These are phyloP conservation scores for Agastache rugosa DNA, from an alignment of 257 asterid species.

Conservation along the genomic window DNA sequence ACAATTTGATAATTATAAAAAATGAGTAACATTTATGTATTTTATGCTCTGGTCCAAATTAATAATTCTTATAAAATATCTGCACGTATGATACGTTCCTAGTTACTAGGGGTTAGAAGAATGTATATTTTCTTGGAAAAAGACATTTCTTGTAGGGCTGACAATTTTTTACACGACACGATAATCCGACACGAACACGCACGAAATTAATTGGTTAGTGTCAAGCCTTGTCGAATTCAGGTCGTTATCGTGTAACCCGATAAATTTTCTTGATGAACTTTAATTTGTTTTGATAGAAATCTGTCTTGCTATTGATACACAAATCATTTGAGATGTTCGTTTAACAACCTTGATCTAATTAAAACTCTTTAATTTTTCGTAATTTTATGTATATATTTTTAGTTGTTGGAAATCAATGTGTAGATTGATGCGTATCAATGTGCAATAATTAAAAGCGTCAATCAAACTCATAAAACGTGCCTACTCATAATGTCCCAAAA, in stretches of 20 bases:
- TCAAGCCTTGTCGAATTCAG: too few relatives aligned
- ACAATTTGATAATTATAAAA: neutral
- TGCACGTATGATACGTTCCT: neutral
- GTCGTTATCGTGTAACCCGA: too few relatives aligned
- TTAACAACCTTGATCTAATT: too few relatives aligned
- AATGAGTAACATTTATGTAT: neutral
- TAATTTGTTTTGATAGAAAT: neutral
- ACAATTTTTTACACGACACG: too few relatives aligned
- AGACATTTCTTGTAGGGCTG: conserved; percentile 3
- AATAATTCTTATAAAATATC: conserved; percentile 29
- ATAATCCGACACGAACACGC: too few relatives aligned
- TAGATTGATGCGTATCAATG: neutral
- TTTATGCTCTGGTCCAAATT: conserved; percentile 18
- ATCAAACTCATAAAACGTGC: neutral
- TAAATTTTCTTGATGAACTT: neutral
- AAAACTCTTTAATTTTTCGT: too few relatives aligned
- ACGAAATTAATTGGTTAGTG: too few relatives aligned
- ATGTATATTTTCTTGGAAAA: neutral
- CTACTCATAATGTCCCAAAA: neutral
- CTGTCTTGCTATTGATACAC: neutral
- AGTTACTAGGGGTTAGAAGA: too few relatives aligned
- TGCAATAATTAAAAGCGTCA: neutral
- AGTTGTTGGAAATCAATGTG: neutral
- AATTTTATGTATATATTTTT: too few relatives aligned
- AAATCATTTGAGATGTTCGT: too few relatives aligned